Base-by-base conservation (phyloP, 495 filamentous ascomycete species). In the Hypoxylon crocopeplum region DNA sequence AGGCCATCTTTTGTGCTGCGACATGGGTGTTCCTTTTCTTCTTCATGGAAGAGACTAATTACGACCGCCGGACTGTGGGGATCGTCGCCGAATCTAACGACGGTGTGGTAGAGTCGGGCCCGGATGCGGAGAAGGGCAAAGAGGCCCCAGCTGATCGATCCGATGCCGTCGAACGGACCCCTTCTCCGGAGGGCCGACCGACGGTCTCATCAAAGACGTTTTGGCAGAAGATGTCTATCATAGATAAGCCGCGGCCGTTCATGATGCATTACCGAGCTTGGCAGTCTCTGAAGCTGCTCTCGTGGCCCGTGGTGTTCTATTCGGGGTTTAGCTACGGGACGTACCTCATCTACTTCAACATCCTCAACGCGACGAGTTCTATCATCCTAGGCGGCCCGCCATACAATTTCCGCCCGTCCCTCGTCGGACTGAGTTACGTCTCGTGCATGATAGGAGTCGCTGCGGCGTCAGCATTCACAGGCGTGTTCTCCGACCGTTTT, bases 41-140 rank as follows among this genome's bases (percentile, higher is more conserved):
- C 70, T 84, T 86, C 69, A 84, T 86, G 80, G 86, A 88, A 69
- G 86, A 89, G 67, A 88, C 86, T 1, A 87, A 86, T 65, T 88
- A 82, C 59, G 73, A 78, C 39, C 82, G 80, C 10, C 58, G 30
- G 8, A 67, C 63, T 16, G 49, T 72, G 17, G 70, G 67, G 17
- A 61, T 67, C 20, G 57, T 69, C 19, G 48, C 58, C 46, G 62
- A 53, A 13, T 42, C 41, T 17, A 32, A 8, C 6, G 52, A 75
- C 13, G 44, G 21, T 12, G 34, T 33, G 12, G 32, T 25, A 30
- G 42, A 49, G 44, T 17, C 54, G 17, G 21, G 16, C 8, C 38
- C 58, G 19, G 62, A 42, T 5, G 36, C 39, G 16, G 65, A 70
- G 10, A 70, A 65, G 38, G 41, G 48, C 20, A 55, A 45, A 5